phyloP scores from a whole-genome alignment of 2,329 filamentous ascomycete genomes.

The Escovopsis sp. region DNA sequence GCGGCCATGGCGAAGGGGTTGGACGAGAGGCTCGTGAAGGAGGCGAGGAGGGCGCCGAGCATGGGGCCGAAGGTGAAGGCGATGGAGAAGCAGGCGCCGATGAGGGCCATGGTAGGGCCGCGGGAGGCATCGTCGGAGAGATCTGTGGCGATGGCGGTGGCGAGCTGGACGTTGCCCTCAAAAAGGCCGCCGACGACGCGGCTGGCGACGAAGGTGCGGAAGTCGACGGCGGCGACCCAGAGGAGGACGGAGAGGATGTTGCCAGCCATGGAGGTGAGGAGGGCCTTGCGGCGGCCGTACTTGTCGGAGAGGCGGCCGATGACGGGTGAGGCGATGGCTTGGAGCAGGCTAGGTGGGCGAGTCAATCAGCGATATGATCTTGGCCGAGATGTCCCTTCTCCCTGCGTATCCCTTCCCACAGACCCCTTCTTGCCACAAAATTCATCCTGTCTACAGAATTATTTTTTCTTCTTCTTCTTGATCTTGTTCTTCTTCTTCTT shows the following conservation, averaged over 20 bases:
- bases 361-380: too few species aligned
- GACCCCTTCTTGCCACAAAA: too few species aligned
- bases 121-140: slow-evolving; percentile 76
- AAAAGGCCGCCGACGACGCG: slow-evolving; percentile 83
- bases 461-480: too few species aligned
- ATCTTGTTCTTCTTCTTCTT: too few species aligned
- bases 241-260: slow-evolving; percentile 88
- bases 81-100: slow-evolving; percentile 91
- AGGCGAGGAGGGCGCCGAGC: slow-evolving; percentile 72
- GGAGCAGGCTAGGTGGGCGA: slow-evolving; percentile 79
- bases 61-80: slow-evolving; percentile 95
- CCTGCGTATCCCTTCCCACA: too few species aligned
- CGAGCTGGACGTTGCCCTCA: slow-evolving; percentile 92
- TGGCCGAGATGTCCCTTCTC: too few species aligned
- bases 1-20: slow-evolving; percentile 94
- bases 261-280: slow-evolving; percentile 81
- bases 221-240: slow-evolving; percentile 88
- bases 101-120: slow-evolving; percentile 86
- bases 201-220: slow-evolving; percentile 89
- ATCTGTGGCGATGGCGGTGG: slow-evolving; percentile 90
- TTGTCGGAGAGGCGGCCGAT: slow-evolving; percentile 81
- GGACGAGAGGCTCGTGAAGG: slow-evolving; percentile 58
- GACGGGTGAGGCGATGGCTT: slow-evolving; percentile 80
- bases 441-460: too few species aligned
- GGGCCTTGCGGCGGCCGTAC: slow-evolving; percentile 71